Conservation (phyloP, 495 filamentous ascomycete species). For the Lepraria neglecta region DNA sequence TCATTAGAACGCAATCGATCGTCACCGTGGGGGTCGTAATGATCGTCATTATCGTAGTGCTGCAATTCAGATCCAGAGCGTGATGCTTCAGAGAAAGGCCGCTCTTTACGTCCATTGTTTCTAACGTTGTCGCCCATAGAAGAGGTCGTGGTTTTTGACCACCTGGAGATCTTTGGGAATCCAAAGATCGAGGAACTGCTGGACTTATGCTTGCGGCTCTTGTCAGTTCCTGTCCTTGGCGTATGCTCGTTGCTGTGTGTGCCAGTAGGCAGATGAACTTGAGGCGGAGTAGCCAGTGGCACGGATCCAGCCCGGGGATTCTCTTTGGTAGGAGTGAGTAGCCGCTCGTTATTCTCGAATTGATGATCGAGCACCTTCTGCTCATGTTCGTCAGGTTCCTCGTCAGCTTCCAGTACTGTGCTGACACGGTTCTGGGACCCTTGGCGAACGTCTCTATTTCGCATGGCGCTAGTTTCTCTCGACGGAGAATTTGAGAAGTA, state of each 20-base stretch:
- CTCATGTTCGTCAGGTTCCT: conserved; percentile 57
- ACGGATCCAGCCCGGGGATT: conserved; percentile 51
- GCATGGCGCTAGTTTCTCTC: conserved; percentile 52
- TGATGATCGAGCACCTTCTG: conserved; percentile 36
- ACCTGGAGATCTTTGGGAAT: conserved; percentile 85
- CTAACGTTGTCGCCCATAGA: conserved; percentile 54
- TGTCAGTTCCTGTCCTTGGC: conserved; percentile 61
- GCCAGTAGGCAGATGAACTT: conserved; percentile 48
- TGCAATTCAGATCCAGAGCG: conserved; percentile 67
- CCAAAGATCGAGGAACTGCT: conserved; percentile 70
- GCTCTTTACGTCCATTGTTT: conserved; percentile 46
- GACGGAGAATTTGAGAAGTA: conserved; percentile 64
- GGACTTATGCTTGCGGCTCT: conserved; percentile 84
- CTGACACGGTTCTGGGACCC: conserved; percentile 73
- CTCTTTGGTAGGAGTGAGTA: conserved; percentile 39
- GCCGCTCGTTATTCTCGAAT: conserved; percentile 44
- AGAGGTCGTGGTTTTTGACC: conserved; percentile 93
- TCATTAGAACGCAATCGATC: conserved; percentile 67
- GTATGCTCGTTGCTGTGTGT: conserved; percentile 69
- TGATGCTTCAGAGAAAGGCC: conserved; percentile 52
- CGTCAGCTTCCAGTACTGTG: conserved; percentile 76
- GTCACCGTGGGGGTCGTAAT: conserved; percentile 58
- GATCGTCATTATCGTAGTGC: conserved; percentile 57
- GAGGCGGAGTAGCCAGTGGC: conserved; percentile 68
- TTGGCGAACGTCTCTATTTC: conserved; percentile 53